Evolutionary conservation across 148 eudicot genomes (phyloP).

Genomic region (Persicaria maculosa): DNA sequence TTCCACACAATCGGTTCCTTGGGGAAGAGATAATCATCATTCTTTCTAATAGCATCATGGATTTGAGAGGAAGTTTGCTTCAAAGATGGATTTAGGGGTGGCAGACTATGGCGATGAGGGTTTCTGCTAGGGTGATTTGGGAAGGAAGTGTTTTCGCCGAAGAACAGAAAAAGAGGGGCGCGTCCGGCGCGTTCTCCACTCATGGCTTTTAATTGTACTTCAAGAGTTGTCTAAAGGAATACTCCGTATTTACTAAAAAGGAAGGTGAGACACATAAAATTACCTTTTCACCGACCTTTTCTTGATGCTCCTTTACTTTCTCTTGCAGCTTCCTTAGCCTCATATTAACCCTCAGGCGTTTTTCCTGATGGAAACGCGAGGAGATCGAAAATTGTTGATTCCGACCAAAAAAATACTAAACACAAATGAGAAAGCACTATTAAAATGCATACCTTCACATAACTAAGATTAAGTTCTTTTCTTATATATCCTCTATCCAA

Average conservation of each 20-base stretch:
- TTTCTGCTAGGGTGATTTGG: too few species aligned
- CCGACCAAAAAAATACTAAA: neutral
- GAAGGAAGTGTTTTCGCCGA: too few species aligned
- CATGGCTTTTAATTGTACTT: too few species aligned
- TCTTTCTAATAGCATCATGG: too few species aligned
- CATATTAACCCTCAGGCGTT: slow-evolving; percentile 62
- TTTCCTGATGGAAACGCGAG: slow-evolving; percentile 33
- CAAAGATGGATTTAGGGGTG: too few species aligned
- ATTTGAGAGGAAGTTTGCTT: too few species aligned
- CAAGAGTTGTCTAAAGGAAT: too few species aligned
- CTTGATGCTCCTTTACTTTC: slow-evolving; percentile 75
- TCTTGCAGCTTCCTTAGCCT: slow-evolving; percentile 52
- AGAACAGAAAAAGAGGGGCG: too few species aligned
- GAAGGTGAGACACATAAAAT: neutral
- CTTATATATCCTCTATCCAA: slow-evolving; percentile 75
- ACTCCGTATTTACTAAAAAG: neutral
- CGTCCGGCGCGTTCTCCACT: too few species aligned
- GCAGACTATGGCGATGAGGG: too few species aligned
- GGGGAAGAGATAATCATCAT: too few species aligned
- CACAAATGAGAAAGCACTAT: neutral
- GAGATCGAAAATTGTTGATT: neutral
- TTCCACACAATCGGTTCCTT: too few species aligned
- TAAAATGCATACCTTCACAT: slow-evolving; percentile 47
- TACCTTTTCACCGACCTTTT: slow-evolving; percentile 44
- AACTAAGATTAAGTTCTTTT: slow-evolving; percentile 71